Base-by-base conservation (phyloP, 2,329 filamentous ascomycete genomes). In the Sarocladium kiliense region DNA sequence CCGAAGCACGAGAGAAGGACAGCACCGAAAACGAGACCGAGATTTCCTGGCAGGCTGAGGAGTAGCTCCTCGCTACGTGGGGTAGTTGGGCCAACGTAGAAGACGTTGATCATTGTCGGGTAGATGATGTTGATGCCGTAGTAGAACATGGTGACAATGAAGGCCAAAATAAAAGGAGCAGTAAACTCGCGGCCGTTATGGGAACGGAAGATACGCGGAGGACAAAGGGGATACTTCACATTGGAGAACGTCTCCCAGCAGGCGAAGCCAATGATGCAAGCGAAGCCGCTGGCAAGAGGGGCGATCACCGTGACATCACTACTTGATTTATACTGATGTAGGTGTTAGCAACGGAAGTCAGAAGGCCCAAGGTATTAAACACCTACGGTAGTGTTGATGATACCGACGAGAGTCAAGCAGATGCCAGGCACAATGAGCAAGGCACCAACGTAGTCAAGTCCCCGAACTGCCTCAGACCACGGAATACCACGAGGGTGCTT, bases 11-110 rank as follows among this genome's bases (percentile, higher is more conserved):
- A 69, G 4, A 78, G 65, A 12, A 74, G 58, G 0, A 71, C 62
- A 1, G 74, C 74, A 47, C 75, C 75, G 32, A 71, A 65, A 3
- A 68, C 62, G 16, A 78, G 71, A 16, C 70, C 77, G n/a, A n/a
- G n/a, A n/a, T n/a, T n/a, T n/a, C n/a, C n/a, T n/a, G n/a, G n/a
- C n/a, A n/a, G n/a, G n/a, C n/a, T n/a, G n/a, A n/a, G n/a, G n/a
- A n/a, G n/a, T n/a, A n/a, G n/a, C n/a, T n/a, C n/a, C n/a, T n/a
- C n/a, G n/a, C n/a, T n/a, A n/a, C n/a, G n/a, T n/a, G n/a, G n/a
- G n/a, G n/a, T n/a, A n/a, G n/a, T n/a, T n/a, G n/a, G n/a, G n/a
- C n/a, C n/a, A n/a, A n/a, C n/a, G n/a, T n/a, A n/a, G n/a, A n/a
- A n/a, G n/a, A n/a, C n/a, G n/a, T n/a, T n/a, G n/a, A n/a, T n/a